Percentiles rank a stretch among this genome's conserved stretches.
Evolutionary conservation across 192 early-diverging fungal genomes (phyloP).

Genomic region (Cladochytrium replicatum): DNA sequence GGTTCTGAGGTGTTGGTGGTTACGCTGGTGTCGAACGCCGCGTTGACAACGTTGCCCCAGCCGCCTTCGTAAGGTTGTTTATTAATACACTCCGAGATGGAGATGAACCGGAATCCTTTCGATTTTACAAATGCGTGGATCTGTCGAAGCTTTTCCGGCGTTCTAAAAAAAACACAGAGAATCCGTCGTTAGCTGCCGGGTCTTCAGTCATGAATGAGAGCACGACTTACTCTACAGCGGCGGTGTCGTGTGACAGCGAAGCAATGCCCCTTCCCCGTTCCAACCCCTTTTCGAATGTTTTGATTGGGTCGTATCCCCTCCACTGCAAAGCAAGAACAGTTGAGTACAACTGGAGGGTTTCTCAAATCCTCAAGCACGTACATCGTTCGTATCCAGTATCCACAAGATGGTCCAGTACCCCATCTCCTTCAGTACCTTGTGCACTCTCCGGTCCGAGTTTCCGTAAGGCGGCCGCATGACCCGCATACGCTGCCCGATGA

Average conservation of each 20-base stretch:
- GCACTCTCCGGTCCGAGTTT: conserved; percentile 5
- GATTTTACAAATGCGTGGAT: neutral
- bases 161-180: too few species aligned
- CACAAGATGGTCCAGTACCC: neutral
- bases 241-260: neutral
- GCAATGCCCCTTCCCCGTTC: neutral
- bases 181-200: too few species aligned
- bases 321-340: too few species aligned
- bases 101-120: neutral
- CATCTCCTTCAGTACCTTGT: neutral
- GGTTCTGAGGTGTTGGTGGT: too few species aligned
- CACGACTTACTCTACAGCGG: too few species aligned
- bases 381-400: neutral
- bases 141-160: neutral
- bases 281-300: neutral
- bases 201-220: too few species aligned
- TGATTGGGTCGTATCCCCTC: neutral
- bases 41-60: neutral
- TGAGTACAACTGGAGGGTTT: too few species aligned
- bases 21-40: too few species aligned
- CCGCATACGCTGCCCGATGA: conserved; percentile 6
- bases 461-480: conserved; percentile 45
- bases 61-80: neutral
- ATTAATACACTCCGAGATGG: neutral
- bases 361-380: too few species aligned